A percentile compares a stretch with the other conserved stretches of the same genome.
Conservation (phyloP, 371 early-diverging fungal genomes). For the Blakeslea trispora region DNA sequence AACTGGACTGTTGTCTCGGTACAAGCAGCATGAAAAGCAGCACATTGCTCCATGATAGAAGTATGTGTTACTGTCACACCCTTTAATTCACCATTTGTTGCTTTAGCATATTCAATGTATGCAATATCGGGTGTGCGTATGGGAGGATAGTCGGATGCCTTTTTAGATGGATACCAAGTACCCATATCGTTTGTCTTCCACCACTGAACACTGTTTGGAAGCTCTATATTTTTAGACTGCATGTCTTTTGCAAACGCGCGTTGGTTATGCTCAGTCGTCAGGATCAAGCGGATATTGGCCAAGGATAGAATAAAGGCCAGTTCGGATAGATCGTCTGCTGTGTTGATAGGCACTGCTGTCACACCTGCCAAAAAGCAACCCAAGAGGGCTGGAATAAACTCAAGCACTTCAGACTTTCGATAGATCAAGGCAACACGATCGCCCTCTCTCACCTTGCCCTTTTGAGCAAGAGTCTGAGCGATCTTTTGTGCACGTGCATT, state of each 20-base stretch:
- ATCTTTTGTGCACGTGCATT: slow-evolving; percentile 71
- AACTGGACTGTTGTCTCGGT: slow-evolving; percentile 23
- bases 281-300: slow-evolving; percentile 64
- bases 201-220: slow-evolving; percentile 72
- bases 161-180: slow-evolving; percentile 58
- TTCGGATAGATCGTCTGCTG: slow-evolving; percentile 80
- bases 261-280: slow-evolving; percentile 81
- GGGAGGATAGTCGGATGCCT: slow-evolving; percentile 46
- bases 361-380: slow-evolving; percentile 83
- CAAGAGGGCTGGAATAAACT: slow-evolving; percentile 75
- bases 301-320: slow-evolving; percentile 71
- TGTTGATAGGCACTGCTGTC: slow-evolving; percentile 83
- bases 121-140: slow-evolving; percentile 66
- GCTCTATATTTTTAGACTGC: slow-evolving; percentile 57
- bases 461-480: slow-evolving; percentile 62
- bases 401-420: slow-evolving; percentile 77
- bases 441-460: slow-evolving; percentile 56
- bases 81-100: slow-evolving; percentile 81
- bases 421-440: slow-evolving; percentile 81
- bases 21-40: slow-evolving; percentile 31
- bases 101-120: slow-evolving; percentile 85
- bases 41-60: slow-evolving; percentile 75
- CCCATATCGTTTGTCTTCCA: slow-evolving; percentile 78
- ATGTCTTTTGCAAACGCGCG: slow-evolving; percentile 72
- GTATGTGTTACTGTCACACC: slow-evolving; percentile 82